Evolutionary conservation across 257 asterid genomes (phyloP).

Genomic region (Rauvolfia tetraphylla): DNA sequence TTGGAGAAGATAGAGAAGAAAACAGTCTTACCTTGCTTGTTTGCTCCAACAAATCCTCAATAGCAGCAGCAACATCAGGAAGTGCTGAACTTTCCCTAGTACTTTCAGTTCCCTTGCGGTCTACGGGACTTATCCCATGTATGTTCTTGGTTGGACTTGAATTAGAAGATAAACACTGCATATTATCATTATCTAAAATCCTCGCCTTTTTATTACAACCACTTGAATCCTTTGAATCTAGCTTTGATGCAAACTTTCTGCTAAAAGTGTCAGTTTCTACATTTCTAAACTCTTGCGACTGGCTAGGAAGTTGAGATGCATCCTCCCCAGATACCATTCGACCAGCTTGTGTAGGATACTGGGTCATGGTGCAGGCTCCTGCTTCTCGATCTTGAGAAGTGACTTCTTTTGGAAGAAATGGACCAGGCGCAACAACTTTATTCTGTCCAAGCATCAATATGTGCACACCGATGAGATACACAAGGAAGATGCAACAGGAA

Average conservation of each 20-base stretch:
- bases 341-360: conserved; percentile 65
- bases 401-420: conserved; percentile 61
- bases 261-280: conserved; percentile 31
- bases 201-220: conserved; percentile 52
- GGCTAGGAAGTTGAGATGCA: conserved; percentile 48
- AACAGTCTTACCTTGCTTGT: conserved; percentile 68
- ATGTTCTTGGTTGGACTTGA: conserved; percentile 20
- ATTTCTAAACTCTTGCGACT: conserved; percentile 38
- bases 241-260: conserved; percentile 23
- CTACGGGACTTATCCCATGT: conserved; percentile 26
- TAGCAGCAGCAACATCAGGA: conserved; percentile 89
- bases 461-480: conserved; percentile 18
- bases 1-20: conserved; percentile 9
- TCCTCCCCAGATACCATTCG: conserved; percentile 42
- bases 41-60: conserved; percentile 88
- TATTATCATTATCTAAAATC: conserved; percentile 32
- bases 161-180: conserved; percentile 22
- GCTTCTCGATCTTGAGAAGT: conserved; percentile 64
- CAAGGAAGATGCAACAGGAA: conserved; percentile 9
- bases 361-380: conserved; percentile 61
- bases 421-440: conserved; percentile 59
- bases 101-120: conserved; percentile 33
- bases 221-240: conserved; percentile 27
- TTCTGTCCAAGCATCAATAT: conserved; percentile 55
- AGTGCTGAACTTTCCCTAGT: conserved; percentile 37